Evolutionary conservation across 306 rosid genomes (phyloP), one percentile per base, ranked within the genome.

Genomic region (Castanea crenata): DNA sequence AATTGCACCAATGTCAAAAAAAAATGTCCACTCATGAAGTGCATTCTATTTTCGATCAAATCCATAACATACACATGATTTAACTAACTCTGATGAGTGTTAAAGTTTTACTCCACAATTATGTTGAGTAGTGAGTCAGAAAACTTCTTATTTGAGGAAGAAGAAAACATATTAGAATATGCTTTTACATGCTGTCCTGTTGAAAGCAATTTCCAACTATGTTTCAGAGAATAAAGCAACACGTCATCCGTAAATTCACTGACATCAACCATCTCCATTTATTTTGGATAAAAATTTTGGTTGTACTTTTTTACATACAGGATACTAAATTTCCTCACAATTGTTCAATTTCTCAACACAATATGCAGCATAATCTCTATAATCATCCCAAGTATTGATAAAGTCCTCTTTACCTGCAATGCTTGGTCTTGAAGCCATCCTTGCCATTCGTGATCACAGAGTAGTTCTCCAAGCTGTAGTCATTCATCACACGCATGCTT

Each of bases 301-400:
- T 32, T 68, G 25, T 35, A 34, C 52, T 8, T 41, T 41, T 41
- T 41, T 41, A 34, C 14, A 27, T 51, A 38, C 32, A 62, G 20
- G 77, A 78, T 68, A 71, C 61, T 46, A 35, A 16, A 69, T 52
- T 75, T 51, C 35, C 25, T 23, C 49, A 49, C 13, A 38, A 77
- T 44, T 68, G 73, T 68, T 32, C 74, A 77, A 69, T 81, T 11
- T 74, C 49, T 70, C 27, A 71, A 76, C 44, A 76, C 23, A 67
- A 41, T 29, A 71, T 61, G 74, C 76, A 77, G 69, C 71, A 27
- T 61, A 84, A 84, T 76, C 34, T 57, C n/a, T 76, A 77, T 41
- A 74, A 35, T 58, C 38, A 67, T 5, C 76, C 16, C 31, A 59
- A 55, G 21, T 65, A 51, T 11, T 73, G 21, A 71, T 3, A 65